Base-by-base conservation (phyloP, 1,139 yeast species). In the Candida tropicalis region DNA sequence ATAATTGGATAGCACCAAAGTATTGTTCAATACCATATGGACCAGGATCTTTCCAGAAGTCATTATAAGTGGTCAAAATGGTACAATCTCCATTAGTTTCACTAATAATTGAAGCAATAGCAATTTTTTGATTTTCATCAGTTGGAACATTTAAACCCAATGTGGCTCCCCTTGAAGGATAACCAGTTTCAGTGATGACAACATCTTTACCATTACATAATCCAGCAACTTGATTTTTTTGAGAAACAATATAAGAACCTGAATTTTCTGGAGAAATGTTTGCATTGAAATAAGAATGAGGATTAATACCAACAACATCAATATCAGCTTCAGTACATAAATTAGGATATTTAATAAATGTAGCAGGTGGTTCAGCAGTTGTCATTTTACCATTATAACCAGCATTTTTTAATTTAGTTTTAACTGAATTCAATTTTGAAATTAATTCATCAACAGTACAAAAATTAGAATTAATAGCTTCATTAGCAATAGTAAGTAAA, bases 41-140 rank as follows among this genome's bases (percentile, higher is more conserved):
- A 45, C 97, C 97, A 23, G 96, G 91, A n/a, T 62, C 57, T 63
- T 90, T 90, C 97, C 97, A 90, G 65, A 65, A 73, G 62, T 90
- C 97, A 59, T 90, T 73, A 64, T 66, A 88, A 12, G 90, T 81
- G 15, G 95, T 81, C 56, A 90, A 74, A 48, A 90, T 78, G 4
- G 91, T 84, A 39, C 81, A 79, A 39, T 82, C 81, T 38, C 78
- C 71, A 37, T 81, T 80, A 40, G 84, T 67, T 37, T 71, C 75
- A 20, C 77, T 68, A 40, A 88, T 65, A 35, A 87, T 81, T 23
- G 81, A 66, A 46, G 73, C 64, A 43, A 90, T 74, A 8, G 97
- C 97, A 42, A 72, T 69, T 46, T 65, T 60, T 69, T 90, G 97
- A 66, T 89, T 89, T 7, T 61, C 86, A 3, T 66, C 59, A 28